A percentile compares a stretch with the other conserved stretches of the same genome.
Evolutionary conservation across 768 basidiomycete genomes (phyloP).

Genomic region (Lactarius hengduanensis): DNA sequence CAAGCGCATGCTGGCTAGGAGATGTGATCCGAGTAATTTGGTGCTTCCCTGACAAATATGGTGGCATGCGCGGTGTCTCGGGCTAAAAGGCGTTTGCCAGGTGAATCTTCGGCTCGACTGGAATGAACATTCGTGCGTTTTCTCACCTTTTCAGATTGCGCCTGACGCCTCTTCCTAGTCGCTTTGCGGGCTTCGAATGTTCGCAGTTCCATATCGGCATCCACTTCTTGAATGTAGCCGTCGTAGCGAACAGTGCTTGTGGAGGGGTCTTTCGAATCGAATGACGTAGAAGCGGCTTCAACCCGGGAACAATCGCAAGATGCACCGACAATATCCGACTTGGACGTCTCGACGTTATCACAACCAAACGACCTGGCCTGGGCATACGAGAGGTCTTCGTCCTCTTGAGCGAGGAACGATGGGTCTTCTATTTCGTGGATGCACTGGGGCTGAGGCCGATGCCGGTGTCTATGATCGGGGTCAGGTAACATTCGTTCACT

Average conservation of each 20-base stretch:
- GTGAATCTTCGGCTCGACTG: conserved; percentile 4
- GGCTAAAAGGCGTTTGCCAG: not conserved
- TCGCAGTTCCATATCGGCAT: conserved; percentile 51
- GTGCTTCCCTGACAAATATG: conserved; percentile 10
- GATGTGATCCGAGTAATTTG: conserved; percentile 39
- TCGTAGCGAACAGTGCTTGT: conserved; percentile 43
- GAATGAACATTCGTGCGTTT: not conserved
- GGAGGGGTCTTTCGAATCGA: conserved; percentile 24
- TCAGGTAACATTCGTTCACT: conserved; percentile 17
- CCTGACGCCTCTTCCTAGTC: conserved; percentile 3
- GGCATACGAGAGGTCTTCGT: conserved; percentile 18
- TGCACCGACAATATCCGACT: conserved; percentile 6
- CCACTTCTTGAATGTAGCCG: conserved; percentile 56
- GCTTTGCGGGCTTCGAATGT: conserved; percentile 38
- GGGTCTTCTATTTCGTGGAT: conserved; percentile 55
- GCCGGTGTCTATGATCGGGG: conserved; percentile 9
- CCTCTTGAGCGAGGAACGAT: conserved; percentile 33
- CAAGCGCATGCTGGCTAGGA: conserved; percentile 46
- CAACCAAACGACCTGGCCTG: conserved; percentile 17
- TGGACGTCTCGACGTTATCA: conserved; percentile 9
- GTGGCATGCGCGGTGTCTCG: conserved; percentile 7
- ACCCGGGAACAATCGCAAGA: conserved; percentile 31
- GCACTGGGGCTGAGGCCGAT: conserved; percentile 35
- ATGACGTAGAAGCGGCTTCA: conserved; percentile 3
- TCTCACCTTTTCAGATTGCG: conserved; percentile 20